phyloP scores from a whole-genome alignment of 176 grass and related monocot genomes.

The Triticum dicoccoides region DNA sequence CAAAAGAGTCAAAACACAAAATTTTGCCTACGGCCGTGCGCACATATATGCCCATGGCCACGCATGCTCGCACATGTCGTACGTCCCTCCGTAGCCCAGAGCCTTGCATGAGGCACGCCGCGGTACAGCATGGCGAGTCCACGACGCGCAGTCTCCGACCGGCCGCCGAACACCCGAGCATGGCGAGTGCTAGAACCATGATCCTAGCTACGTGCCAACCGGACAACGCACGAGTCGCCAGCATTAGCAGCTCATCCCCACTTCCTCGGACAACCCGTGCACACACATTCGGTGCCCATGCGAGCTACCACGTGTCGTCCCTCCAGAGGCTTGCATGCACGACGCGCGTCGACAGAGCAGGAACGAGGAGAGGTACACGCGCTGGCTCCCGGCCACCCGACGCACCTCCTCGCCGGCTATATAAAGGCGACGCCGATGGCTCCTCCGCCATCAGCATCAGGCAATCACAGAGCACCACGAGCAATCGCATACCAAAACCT shows the following conservation, averaged over 20 bases:
- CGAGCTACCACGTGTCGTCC: slow-evolving; percentile 19
- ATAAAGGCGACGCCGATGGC: not conserved
- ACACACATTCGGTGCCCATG: not conserved
- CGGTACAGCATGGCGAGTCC: not conserved
- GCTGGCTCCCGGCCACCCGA: not conserved
- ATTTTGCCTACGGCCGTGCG: too few species aligned
- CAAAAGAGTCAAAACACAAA: too few species aligned
- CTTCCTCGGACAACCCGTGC: not conserved
- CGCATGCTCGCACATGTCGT: not conserved
- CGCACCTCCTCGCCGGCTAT: slow-evolving; percentile 2
- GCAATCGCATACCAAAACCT: not conserved
- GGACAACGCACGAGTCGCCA: not conserved
- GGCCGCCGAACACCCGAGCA: not conserved
- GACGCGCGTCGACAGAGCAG: not conserved
- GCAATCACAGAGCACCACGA: not conserved
- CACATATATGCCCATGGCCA: not conserved
- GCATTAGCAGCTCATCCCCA: not conserved
- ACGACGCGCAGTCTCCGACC: not conserved
- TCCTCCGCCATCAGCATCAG: not conserved
- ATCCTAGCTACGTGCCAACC: not conserved
- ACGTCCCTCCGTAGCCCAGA: not conserved
- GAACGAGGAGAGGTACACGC: not conserved
- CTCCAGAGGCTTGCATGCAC: not conserved
- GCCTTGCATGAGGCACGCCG: not conserved
- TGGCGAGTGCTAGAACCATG: not conserved